Percentiles rank a stretch among this genome's conserved stretches.
phyloP scores from a whole-genome alignment of 2,329 filamentous ascomycete species.

The Leptographium lundbergii region DNA sequence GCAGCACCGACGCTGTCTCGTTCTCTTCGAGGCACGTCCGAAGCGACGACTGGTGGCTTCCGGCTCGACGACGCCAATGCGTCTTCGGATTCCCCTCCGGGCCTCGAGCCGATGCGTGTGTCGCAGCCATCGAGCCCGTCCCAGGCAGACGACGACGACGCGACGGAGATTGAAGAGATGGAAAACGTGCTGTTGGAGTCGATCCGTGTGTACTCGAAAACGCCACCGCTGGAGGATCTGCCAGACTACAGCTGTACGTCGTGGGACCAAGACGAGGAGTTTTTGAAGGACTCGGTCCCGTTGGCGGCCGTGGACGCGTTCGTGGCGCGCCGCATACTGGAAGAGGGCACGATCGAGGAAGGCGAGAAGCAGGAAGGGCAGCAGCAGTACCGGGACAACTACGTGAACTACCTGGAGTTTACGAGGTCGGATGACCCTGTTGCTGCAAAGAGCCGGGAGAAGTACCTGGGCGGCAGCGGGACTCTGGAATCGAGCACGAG shows the following conservation, averaged over 20 bases:
- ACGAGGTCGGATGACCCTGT: constrained; percentile 42
- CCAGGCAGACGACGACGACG: constrained; percentile 35
- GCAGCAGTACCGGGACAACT: constrained; percentile 32
- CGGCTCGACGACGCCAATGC: not conserved
- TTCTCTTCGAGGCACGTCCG: not conserved
- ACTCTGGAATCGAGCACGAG: constrained; percentile 17
- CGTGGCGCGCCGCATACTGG: constrained; percentile 30
- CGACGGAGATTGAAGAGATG: constrained; percentile 42
- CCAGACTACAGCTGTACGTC: constrained; percentile 32
- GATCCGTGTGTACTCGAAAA: constrained; percentile 37
- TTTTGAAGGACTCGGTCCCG: constrained; percentile 28
- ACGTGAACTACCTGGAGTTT: constrained; percentile 40
- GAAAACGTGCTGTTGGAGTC: constrained; percentile 35
- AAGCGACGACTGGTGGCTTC: not conserved
- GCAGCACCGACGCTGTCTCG: constrained; percentile 1
- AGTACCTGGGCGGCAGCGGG: constrained; percentile 29
- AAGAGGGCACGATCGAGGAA: constrained; percentile 24
- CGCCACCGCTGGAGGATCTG: constrained; percentile 41
- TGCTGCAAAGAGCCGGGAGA: constrained; percentile 41
- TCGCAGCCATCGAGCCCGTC: constrained; percentile 31
- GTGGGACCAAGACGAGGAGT: constrained; percentile 35
- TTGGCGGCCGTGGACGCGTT: constrained; percentile 30
- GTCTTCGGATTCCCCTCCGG: constrained; percentile 4
- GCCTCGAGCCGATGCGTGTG: constrained; percentile 1
- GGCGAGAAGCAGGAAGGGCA: constrained; percentile 26